phyloP scores from a whole-genome alignment of 1,139 yeast genomes.

The Pichia sp. region DNA sequence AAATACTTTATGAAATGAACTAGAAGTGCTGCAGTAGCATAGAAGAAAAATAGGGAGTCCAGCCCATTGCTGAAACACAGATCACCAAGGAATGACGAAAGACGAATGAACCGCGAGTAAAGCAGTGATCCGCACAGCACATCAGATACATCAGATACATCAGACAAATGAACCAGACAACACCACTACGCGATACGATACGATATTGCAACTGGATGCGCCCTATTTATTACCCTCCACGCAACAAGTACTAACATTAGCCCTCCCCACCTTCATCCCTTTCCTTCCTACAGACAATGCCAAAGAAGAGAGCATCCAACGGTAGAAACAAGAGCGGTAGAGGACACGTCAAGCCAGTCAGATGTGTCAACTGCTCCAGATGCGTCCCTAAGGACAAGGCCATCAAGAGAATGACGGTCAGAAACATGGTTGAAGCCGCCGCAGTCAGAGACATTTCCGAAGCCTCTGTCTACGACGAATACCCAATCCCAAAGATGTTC shows the following conservation, averaged over 20 bases:
- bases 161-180: no score
- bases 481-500: slow-evolving; percentile 99
- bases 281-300: slow-evolving; percentile 44
- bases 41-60: not conserved
- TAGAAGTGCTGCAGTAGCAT: not conserved
- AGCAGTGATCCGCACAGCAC: not conserved
- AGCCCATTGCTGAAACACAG: not conserved
- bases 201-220: no score
- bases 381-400: slow-evolving; percentile 99
- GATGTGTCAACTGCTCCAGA: slow-evolving; percentile 99
- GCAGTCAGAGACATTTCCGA: slow-evolving; percentile 99
- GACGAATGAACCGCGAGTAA: not conserved
- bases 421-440: slow-evolving; percentile 99
- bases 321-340: slow-evolving; percentile 99
- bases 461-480: slow-evolving; percentile 98
- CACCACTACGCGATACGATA: no score
- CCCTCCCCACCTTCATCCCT: not conserved
- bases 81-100: not conserved
- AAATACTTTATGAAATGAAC: no score
- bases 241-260: not conserved
- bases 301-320: slow-evolving; percentile 99
- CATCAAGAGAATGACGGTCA: slow-evolving; percentile 99
- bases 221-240: not conserved
- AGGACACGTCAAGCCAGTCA: slow-evolving; percentile 99
- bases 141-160: no score